Evolutionary conservation across 2,329 filamentous ascomycete species (phyloP), one percentile per base, ranked within the genome.

Genomic region (Aureobasidium sp.): DNA sequence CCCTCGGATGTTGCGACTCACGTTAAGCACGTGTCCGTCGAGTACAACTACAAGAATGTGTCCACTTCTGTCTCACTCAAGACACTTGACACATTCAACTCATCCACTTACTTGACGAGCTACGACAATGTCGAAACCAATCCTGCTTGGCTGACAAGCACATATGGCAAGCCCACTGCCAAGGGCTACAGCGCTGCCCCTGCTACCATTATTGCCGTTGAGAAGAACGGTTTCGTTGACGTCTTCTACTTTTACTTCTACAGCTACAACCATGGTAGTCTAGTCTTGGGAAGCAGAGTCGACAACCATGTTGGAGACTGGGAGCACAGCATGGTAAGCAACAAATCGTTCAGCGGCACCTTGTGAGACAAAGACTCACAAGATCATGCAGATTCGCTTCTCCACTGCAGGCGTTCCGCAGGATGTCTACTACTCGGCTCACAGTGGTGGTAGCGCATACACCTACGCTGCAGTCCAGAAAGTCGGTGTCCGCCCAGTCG

Each of bases 241-340:
- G 58, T 61, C 1, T 61, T 52, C 9, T 61, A 61, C 27, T 61
- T 61, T 15, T 61, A 51, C 58, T 61, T 61, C 15, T 61, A 61
- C 23, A 50, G 44, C 37, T 61, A 61, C n/a, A 61, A 61, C 20
- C 58, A 61, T 39, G 58, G 58, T 5, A 61, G 46, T 34, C 34
- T 42, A 10, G 39, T 57, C 5, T 17, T 61, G 9, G 47, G 39
- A n/a, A 52, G 17, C n/a, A 44, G 44, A 26, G 47, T 61, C n/a
- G 58, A 61, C 58, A 61, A 61, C 20, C 58, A 61, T 36, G 58
- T 61, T 36, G 58, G 58, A 13, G 58, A 61, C 17, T 61, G 58
- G 58, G 58, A 61, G 27, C 58, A 61, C 29, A 27, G 32, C 4
- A 61, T 61, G 58, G 51, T 55, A 17, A 36, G 27, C 12, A 1